phyloP scores from a whole-genome alignment of 345 rosid species.

The Rhizophora apiculata region DNA sequence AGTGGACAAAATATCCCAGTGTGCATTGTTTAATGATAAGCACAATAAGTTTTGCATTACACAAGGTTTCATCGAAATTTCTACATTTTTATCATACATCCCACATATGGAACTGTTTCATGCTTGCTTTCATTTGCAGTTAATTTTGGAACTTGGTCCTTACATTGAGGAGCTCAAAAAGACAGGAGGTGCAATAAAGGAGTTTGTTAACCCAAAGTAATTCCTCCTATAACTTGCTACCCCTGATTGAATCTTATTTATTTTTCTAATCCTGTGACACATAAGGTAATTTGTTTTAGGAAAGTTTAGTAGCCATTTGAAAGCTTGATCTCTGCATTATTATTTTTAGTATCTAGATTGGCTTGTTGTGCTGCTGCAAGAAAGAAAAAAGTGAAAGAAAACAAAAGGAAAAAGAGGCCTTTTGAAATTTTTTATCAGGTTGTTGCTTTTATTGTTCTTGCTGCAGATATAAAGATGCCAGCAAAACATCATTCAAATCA shows the following conservation, averaged over 20 bases:
- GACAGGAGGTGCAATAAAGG: constrained; percentile 93
- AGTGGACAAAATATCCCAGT: no score
- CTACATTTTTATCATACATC: no score
- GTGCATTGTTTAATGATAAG: no score
- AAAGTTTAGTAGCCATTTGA: not conserved
- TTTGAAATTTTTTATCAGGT: constrained; percentile 5
- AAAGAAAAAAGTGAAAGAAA: not conserved
- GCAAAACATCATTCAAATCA: constrained; percentile 80
- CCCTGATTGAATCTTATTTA: not conserved
- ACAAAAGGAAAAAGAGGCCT: no score
- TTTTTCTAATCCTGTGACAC: no score
- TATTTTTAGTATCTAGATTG: not conserved
- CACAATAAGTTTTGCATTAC: no score
- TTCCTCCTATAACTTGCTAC: constrained; percentile 16
- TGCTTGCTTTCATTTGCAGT: constrained; percentile 36
- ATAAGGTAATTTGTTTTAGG: no score
- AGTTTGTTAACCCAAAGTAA: constrained; percentile 99
- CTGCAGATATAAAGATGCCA: constrained; percentile 85
- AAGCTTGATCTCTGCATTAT: not conserved
- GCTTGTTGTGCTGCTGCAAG: not conserved
- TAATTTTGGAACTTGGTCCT: constrained; percentile 80
- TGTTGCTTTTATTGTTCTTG: constrained; percentile 18
- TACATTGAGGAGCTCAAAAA: constrained; percentile 81
- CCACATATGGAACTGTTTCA: constrained; percentile 1
- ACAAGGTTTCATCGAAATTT: no score